Evolutionary conservation across 805 yeast species (phyloP).

Genomic region (Pichia phayaonensis): DNA sequence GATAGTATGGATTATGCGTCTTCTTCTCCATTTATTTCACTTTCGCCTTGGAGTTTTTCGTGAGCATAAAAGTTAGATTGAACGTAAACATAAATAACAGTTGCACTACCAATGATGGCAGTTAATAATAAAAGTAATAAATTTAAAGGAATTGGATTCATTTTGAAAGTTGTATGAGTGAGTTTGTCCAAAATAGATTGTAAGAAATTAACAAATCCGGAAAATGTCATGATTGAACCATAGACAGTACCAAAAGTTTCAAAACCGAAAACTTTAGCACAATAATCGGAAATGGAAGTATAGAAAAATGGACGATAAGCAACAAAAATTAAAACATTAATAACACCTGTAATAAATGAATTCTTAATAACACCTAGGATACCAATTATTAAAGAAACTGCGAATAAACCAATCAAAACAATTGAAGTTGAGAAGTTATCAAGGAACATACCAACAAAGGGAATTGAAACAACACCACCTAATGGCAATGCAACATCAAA

Average conservation of each 20-base stretch:
- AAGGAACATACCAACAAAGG: constrained; percentile 44
- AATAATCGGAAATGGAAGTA: constrained; percentile 48
- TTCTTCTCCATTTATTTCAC: background rate
- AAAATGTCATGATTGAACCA: constrained; percentile 46
- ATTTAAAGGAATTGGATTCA: constrained; percentile 51
- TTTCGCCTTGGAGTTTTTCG: background rate
- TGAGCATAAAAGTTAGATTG: constrained; percentile 21
- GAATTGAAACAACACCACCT: constrained; percentile 49
- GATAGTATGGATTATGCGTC: no score
- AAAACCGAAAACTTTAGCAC: constrained; percentile 58
- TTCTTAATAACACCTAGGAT: constrained; percentile 38
- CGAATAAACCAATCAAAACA: constrained; percentile 35
- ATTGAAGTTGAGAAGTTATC: constrained; percentile 41
- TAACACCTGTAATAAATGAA: constrained; percentile 33
- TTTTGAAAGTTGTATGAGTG: constrained; percentile 44
- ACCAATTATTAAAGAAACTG: constrained; percentile 39
- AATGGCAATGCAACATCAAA: constrained; percentile 49
- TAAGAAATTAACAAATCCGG: constrained; percentile 43
- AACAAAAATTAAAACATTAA: constrained; percentile 42
- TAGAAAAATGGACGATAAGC: constrained; percentile 51
- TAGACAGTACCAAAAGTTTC: constrained; percentile 55
- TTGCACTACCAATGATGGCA: constrained; percentile 34
- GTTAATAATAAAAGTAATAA: constrained; percentile 33
- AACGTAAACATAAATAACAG: constrained; percentile 33
- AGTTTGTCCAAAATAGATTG: constrained; percentile 40